These are phyloP conservation scores for Sideroxylon spinosum DNA, from an alignment of 179 eudicot species.

Conservation along the genomic window DNA sequence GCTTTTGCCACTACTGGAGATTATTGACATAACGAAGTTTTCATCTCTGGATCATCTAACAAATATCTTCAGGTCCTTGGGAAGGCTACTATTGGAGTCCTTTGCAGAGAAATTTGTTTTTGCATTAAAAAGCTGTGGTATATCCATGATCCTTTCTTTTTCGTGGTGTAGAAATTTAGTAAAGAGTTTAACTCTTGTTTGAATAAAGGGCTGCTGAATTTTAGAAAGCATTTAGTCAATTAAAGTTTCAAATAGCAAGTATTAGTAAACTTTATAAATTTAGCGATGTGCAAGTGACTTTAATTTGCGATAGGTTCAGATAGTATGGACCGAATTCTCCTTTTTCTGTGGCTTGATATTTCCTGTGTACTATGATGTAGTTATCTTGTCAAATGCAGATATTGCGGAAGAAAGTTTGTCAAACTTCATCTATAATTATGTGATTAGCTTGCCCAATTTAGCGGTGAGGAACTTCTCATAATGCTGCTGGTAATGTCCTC, in stretches of 20 bases:
- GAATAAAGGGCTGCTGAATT: not conserved
- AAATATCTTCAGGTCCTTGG: constrained; percentile 59
- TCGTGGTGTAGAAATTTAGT: not conserved
- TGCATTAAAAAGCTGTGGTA: constrained; percentile 62
- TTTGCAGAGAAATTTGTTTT: constrained; percentile 44
- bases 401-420: constrained; percentile 46
- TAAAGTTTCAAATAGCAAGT: too few relatives aligned
- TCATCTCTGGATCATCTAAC: constrained; percentile 40
- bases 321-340: not conserved
- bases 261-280: not conserved
- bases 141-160: constrained; percentile 13
- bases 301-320: not conserved
- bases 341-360: not conserved
- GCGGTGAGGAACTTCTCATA: constrained; percentile 78
- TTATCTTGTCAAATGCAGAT: constrained; percentile 45
- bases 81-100: constrained; percentile 62
- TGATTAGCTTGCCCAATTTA: constrained; percentile 54
- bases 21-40: constrained; percentile 58
- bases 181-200: not conserved
- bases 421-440: constrained; percentile 52
- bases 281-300: not conserved
- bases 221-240: not conserved
- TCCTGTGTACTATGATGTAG: constrained; percentile 3
- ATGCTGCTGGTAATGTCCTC: constrained; percentile 45
- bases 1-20: constrained; percentile 51